Evolutionary conservation across 805 yeast species (phyloP).

Genomic region (Barnettozyma wickerhamii): DNA sequence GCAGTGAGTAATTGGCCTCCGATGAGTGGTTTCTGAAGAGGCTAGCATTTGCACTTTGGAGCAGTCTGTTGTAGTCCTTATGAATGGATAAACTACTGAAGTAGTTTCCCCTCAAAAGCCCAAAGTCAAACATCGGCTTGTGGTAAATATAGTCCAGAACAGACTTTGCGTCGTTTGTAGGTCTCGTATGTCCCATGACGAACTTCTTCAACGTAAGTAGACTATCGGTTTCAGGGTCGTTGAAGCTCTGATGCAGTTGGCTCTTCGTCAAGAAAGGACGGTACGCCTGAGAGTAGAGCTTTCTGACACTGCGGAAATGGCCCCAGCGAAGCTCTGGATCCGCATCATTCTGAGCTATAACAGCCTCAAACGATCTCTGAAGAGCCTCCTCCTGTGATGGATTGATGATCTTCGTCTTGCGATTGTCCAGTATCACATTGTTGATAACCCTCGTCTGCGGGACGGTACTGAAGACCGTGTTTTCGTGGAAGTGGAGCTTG

Average conservation of each 20-base stretch:
- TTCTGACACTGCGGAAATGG: conserved; percentile 2
- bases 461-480: conserved; percentile 10
- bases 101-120: conserved; percentile 20
- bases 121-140: conserved; percentile 14
- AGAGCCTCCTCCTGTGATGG: conserved; percentile 6
- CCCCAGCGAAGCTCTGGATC: neutral
- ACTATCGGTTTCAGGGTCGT: conserved; percentile 1
- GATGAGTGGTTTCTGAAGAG: conserved; percentile 14
- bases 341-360: conserved; percentile 1
- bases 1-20: conserved; percentile 13
- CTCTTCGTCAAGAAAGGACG: conserved; percentile 18
- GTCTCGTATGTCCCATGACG: conserved; percentile 7
- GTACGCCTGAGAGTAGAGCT: conserved; percentile 16
- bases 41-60: conserved; percentile 9
- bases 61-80: conserved; percentile 9
- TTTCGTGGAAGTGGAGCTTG: conserved; percentile 23
- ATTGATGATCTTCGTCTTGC: conserved; percentile 9
- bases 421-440: conserved; percentile 13
- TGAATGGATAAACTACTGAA: conserved; percentile 16
- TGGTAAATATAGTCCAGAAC: conserved; percentile 7
- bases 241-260: conserved; percentile 11
- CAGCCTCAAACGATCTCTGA: conserved; percentile 15
- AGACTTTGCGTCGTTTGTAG: conserved; percentile 7
- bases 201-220: conserved; percentile 4
- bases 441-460: conserved; percentile 20